These are phyloP conservation scores for Phlegmacium glaucopus DNA, from an alignment of 768 basidiomycete species.

Conservation along the genomic window DNA sequence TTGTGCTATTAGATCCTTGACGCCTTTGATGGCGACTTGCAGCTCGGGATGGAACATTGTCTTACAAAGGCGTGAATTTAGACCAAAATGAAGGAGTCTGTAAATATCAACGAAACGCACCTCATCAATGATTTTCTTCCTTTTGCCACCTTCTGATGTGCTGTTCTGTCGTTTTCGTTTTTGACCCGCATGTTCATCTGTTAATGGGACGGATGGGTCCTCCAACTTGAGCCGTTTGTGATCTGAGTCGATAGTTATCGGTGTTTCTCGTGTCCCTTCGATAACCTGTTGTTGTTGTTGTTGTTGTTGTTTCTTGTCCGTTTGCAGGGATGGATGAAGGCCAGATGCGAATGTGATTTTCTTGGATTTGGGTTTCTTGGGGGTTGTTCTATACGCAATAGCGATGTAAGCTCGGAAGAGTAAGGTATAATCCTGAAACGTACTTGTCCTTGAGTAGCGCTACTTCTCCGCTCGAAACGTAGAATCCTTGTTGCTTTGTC, in stretches of 20 bases:
- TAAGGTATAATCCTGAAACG: slow-evolving; percentile 4
- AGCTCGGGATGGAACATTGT: slow-evolving; percentile 71
- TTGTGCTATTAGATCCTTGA: slow-evolving; percentile 57
- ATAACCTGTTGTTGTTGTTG: too few species aligned
- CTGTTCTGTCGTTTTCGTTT: slow-evolving; percentile 51
- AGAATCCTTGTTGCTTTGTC: slow-evolving; percentile 92
- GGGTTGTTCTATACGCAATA: slow-evolving; percentile 43
- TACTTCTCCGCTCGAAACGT: slow-evolving; percentile 86
- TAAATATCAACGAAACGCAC: slow-evolving; percentile 30
- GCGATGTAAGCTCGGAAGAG: neutral
- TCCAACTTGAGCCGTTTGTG: slow-evolving; percentile 22
- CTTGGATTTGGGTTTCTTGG: slow-evolving; percentile 72
- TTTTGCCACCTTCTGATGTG: slow-evolving; percentile 61
- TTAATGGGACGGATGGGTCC: slow-evolving; percentile 23
- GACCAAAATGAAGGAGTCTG: neutral
- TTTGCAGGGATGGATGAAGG: slow-evolving; percentile 16
- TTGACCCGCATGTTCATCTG: slow-evolving; percentile 37
- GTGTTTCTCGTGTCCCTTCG: slow-evolving; percentile 48
- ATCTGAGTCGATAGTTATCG: slow-evolving; percentile 37
- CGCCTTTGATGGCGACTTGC: slow-evolving; percentile 53
- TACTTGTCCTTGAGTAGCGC: slow-evolving; percentile 79
- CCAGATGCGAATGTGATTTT: slow-evolving; percentile 34
- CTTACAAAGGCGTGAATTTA: slow-evolving; percentile 25
- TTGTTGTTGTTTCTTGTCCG: slow-evolving; percentile 8
- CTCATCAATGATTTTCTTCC: slow-evolving; percentile 66